Conservation (phyloP, 345 rosid species). For the Corymbia maculata region DNA sequence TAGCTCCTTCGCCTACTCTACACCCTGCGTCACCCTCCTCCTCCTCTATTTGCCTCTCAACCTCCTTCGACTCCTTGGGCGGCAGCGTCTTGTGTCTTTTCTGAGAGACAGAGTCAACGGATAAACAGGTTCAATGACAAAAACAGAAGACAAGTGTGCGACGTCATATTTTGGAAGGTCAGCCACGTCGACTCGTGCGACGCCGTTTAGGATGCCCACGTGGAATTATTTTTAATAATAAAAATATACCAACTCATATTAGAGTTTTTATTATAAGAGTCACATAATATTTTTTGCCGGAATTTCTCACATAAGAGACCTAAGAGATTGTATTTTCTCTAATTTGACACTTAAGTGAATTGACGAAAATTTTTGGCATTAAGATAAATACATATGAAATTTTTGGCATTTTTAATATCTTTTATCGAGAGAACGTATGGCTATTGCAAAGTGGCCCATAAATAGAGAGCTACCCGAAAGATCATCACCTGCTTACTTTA, state of each 20-base stretch:
- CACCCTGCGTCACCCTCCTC: background rate
- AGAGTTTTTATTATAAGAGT: too few species aligned
- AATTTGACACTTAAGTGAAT: too few species aligned
- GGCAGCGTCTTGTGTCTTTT: too few species aligned
- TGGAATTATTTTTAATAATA: background rate
- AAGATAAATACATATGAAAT: too few species aligned
- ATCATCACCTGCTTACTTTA: background rate
- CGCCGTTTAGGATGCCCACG: background rate
- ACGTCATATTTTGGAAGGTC: background rate
- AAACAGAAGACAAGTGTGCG: too few species aligned
- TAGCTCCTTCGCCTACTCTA: background rate
- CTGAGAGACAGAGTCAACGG: too few species aligned
- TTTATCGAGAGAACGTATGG: background rate
- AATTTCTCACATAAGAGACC: too few species aligned
- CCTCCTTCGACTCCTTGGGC: too few species aligned
- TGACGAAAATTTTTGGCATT: background rate
- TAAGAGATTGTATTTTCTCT: fast-evolving
- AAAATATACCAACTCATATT: too few species aligned
- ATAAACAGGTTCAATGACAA: too few species aligned
- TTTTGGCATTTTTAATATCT: background rate
- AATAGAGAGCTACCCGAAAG: background rate
- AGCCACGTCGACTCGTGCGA: background rate
- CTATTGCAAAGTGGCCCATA: background rate
- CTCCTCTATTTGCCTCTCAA: background rate
- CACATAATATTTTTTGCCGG: too few species aligned